Conservation (phyloP, 257 asterid species). For the Solanum chilense region DNA sequence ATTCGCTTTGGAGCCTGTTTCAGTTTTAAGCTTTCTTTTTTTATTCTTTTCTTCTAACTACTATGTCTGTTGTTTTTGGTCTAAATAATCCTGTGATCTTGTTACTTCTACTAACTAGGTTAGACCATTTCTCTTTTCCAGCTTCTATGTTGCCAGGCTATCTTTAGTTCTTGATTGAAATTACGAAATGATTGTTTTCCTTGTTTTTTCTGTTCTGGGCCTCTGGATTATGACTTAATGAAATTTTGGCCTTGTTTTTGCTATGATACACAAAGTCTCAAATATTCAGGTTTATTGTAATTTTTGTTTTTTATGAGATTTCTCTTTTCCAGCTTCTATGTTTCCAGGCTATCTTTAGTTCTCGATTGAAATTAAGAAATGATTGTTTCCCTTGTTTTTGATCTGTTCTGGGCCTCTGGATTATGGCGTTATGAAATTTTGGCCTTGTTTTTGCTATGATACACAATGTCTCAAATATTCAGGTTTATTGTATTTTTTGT, state of each 20-base stretch:
- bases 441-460: not conserved
- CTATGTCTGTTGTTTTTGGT: not conserved
- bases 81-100: not conserved
- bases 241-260: not conserved
- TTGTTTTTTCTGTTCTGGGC: not conserved
- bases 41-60: not conserved
- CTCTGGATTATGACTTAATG: not conserved
- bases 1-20: not conserved
- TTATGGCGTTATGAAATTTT: not conserved
- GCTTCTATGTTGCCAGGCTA: not conserved
- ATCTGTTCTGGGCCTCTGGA: not conserved
- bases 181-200: not conserved
- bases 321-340: not conserved
- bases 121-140: not conserved
- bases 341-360: not conserved
- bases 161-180: not conserved
- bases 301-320: not conserved
- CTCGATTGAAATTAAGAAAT: not conserved
- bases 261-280: not conserved
- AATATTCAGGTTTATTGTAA: no score
- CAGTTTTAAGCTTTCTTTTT: not conserved
- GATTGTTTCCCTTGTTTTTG: not conserved
- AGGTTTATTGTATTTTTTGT: not conserved
- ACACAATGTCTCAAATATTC: not conserved
- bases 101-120: not conserved